These are phyloP conservation scores for Dothideomycetidae sp. DNA, from an alignment of 2,329 filamentous ascomycete species.

Conservation along the genomic window DNA sequence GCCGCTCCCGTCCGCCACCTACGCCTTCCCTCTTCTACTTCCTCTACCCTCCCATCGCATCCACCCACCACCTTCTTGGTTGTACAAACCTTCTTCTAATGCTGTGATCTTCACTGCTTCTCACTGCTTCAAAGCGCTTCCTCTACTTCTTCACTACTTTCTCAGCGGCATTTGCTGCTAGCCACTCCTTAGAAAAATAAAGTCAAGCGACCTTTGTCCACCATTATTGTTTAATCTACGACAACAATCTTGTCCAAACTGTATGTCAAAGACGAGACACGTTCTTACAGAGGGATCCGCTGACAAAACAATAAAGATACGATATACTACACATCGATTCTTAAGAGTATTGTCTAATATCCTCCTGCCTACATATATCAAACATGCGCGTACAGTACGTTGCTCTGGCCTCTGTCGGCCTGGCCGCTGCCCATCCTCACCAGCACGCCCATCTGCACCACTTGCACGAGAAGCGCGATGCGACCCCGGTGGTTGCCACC, in stretches of 20 bases:
- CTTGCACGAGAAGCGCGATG: slow-evolving; percentile 42
- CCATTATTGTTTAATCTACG: slow-evolving; percentile 7
- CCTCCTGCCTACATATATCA: not conserved
- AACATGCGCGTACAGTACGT: slow-evolving; percentile 7
- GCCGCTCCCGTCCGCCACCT: not conserved
- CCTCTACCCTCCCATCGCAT: not conserved
- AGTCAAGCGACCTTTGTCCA: not conserved
- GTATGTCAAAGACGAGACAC: too few species aligned
- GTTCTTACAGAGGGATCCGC: not conserved
- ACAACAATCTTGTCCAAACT: slow-evolving; percentile 4
- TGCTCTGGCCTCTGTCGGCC: slow-evolving; percentile 20
- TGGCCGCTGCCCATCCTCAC: slow-evolving; percentile 44
- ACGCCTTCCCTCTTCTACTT: not conserved
- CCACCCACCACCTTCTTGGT: slow-evolving; percentile 6
- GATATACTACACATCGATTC: too few species aligned
- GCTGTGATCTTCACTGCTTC: not conserved
- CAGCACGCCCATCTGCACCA: slow-evolving; percentile 41
- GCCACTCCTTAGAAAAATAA: slow-evolving; percentile 9
- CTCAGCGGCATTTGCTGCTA: slow-evolving; percentile 9
- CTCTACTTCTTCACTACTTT: slow-evolving; percentile 4
- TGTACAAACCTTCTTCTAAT: not conserved
- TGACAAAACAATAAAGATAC: too few species aligned
- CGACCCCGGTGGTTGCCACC: slow-evolving; percentile 33
- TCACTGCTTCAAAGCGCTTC: not conserved
- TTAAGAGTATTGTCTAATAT: slow-evolving; percentile 8